phyloP scores from a whole-genome alignment of 2,329 filamentous ascomycete species.

The Alternaria sp. region DNA sequence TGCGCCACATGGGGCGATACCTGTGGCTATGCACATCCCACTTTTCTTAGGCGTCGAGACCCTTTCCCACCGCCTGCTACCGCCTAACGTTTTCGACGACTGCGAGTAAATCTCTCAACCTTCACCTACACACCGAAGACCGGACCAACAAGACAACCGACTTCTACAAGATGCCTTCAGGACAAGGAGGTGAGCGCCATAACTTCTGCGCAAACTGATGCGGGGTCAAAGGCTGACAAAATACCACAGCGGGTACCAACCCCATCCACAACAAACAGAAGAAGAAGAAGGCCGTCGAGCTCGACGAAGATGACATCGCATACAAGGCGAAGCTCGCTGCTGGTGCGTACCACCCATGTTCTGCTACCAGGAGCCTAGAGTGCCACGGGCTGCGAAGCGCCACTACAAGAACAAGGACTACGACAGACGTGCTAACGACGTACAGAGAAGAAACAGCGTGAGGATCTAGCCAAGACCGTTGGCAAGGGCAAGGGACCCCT shows the following conservation, averaged over 20 bases:
- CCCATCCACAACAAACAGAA: conserved; percentile 76
- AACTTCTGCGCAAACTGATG: conserved; percentile 2
- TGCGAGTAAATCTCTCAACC: conserved; percentile 18
- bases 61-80: conserved; percentile 32
- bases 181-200: conserved; percentile 56
- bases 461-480: conserved; percentile 78
- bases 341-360: conserved; percentile 65
- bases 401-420: not conserved
- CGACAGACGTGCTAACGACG: conserved; percentile 7
- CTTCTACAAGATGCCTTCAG: conserved; percentile 58
- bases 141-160: not conserved
- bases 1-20: not conserved
- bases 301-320: conserved; percentile 87
- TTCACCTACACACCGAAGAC: conserved; percentile 13
- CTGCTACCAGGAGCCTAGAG: not conserved
- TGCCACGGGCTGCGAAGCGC: not conserved
- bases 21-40: conserved; percentile 22
- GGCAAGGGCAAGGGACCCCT: conserved; percentile 84
- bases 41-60: conserved; percentile 25
- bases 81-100: conserved; percentile 25
- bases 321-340: conserved; percentile 85
- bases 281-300: conserved; percentile 79
- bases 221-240: conserved; percentile 34
- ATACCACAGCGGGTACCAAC: conserved; percentile 58
- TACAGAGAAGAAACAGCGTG: conserved; percentile 66